Evolutionary conservation across 139 green algal species (phyloP).

Genomic region (Zygnema circumcarinatum): DNA sequence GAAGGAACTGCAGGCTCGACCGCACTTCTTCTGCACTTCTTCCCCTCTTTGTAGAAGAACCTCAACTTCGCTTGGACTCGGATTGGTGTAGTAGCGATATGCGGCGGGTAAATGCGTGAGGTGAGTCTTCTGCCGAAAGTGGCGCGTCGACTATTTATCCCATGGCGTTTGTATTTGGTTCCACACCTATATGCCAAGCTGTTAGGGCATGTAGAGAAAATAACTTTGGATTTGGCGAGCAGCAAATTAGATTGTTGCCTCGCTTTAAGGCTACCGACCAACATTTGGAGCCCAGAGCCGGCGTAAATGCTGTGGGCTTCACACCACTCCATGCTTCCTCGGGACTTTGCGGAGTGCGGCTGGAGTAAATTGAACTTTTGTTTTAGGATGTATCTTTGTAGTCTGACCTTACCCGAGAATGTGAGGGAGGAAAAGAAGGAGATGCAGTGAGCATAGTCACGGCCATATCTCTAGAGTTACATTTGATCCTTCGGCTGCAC

Average conservation of each 20-base stretch:
- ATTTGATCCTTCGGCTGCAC: neutral
- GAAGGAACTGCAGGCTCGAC: no score
- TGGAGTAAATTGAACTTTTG: neutral
- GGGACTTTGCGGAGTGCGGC: neutral
- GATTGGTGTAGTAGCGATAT: no score
- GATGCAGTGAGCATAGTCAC: neutral
- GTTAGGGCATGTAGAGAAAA: neutral
- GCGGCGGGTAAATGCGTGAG: no score
- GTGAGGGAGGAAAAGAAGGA: neutral
- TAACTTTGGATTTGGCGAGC: neutral
- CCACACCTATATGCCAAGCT: neutral
- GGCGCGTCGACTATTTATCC: no score
- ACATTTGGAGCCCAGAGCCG: neutral
- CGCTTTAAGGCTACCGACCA: neutral
- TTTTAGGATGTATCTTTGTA: neutral
- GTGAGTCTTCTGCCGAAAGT: no score
- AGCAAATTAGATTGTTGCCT: neutral
- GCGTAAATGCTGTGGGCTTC: neutral
- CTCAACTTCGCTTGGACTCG: no score
- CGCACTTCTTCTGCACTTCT: no score
- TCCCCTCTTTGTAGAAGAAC: no score
- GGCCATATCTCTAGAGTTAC: neutral
- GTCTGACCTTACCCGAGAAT: neutral
- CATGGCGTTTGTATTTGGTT: neutral
- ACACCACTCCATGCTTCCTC: neutral